Conservation (phyloP, 2,329 filamentous ascomycete species). For the Metarhizium brunneum region DNA sequence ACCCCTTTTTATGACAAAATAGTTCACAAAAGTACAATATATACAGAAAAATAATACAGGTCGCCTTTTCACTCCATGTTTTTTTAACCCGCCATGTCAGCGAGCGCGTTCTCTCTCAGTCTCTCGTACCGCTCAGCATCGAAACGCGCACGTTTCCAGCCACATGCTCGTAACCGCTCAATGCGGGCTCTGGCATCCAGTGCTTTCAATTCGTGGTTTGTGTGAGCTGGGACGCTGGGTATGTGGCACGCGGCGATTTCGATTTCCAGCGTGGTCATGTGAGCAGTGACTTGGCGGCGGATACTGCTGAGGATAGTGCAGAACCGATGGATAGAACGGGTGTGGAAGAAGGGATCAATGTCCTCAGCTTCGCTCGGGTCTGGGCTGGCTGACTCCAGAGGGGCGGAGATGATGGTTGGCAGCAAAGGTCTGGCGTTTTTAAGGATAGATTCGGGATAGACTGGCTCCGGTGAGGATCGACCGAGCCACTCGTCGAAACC, state of each 20-base stretch:
- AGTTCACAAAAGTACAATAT: neutral
- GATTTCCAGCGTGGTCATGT: slow-evolving; percentile 36
- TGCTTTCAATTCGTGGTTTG: slow-evolving; percentile 25
- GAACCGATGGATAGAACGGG: slow-evolving; percentile 38
- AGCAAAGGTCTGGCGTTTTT: slow-evolving; percentile 4
- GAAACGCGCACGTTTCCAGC: slow-evolving; percentile 48
- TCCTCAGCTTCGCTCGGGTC: slow-evolving; percentile 2
- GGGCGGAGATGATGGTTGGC: neutral
- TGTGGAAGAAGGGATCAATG: slow-evolving; percentile 29
- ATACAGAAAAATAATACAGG: neutral
- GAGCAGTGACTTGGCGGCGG: slow-evolving; percentile 37
- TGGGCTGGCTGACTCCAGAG: slow-evolving; percentile 4
- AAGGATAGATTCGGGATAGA: slow-evolving; percentile 12
- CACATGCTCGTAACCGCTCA: slow-evolving; percentile 41
- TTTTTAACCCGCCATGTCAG: slow-evolving; percentile 30
- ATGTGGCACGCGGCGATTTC: slow-evolving; percentile 23
- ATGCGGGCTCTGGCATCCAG: slow-evolving; percentile 41
- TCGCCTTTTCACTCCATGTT: neutral
- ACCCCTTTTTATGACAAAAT: neutral
- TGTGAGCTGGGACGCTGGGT: slow-evolving; percentile 10
- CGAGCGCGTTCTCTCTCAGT: slow-evolving; percentile 40
- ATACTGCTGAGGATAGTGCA: slow-evolving; percentile 38
- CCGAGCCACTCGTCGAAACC: slow-evolving; percentile 39
- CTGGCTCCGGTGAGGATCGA: slow-evolving; percentile 11
- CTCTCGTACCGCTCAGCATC: slow-evolving; percentile 43